Conservation (phyloP, 345 rosid genomes). For the Excoecaria cochinchinensis region DNA sequence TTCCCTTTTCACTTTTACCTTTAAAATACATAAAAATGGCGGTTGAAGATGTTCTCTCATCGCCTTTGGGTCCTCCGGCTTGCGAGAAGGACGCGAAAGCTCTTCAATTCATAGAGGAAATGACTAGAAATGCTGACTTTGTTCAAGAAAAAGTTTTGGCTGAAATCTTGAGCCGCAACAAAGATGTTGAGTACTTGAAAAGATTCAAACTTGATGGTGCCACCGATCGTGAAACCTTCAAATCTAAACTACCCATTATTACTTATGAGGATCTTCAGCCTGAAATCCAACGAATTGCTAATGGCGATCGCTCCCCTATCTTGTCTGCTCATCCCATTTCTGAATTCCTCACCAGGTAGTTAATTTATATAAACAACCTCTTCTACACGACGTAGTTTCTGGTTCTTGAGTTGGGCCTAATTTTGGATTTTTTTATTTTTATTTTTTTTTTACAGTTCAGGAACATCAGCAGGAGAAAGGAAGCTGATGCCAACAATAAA, state of each 20-base stretch:
- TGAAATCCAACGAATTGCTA: slow-evolving; percentile 70
- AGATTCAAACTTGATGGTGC: slow-evolving; percentile 54
- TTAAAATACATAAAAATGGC: slow-evolving; percentile 31
- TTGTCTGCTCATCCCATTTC: slow-evolving; percentile 65
- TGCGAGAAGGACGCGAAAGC: slow-evolving; percentile 61
- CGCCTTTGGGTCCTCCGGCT: slow-evolving; percentile 38
- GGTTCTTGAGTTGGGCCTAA: too few relatives aligned
- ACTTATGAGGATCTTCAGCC: slow-evolving; percentile 70
- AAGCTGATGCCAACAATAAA: slow-evolving; percentile 92
- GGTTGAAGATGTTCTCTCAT: slow-evolving; percentile 49
- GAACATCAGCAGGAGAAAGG: slow-evolving; percentile 98
- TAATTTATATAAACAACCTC: too few relatives aligned
- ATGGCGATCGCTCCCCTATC: slow-evolving; percentile 74
- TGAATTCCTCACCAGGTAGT: slow-evolving; percentile 77
- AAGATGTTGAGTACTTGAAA: slow-evolving; percentile 57
- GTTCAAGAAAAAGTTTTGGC: slow-evolving; percentile 57
- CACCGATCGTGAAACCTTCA: slow-evolving; percentile 51
- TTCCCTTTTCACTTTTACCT: background rate
- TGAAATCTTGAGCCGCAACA: slow-evolving; percentile 58
- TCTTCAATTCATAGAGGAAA: slow-evolving; percentile 62
- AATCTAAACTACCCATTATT: slow-evolving; percentile 56
- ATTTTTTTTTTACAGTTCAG: slow-evolving; percentile 59
- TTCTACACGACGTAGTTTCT: too few relatives aligned
- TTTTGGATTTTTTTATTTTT: too few relatives aligned
- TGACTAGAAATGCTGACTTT: slow-evolving; percentile 48